Evolutionary conservation across 108 stramenopile genomes (phyloP), one percentile per base, ranked within the genome.

Genomic region (Cyclotella choctawhatcheeana): DNA sequence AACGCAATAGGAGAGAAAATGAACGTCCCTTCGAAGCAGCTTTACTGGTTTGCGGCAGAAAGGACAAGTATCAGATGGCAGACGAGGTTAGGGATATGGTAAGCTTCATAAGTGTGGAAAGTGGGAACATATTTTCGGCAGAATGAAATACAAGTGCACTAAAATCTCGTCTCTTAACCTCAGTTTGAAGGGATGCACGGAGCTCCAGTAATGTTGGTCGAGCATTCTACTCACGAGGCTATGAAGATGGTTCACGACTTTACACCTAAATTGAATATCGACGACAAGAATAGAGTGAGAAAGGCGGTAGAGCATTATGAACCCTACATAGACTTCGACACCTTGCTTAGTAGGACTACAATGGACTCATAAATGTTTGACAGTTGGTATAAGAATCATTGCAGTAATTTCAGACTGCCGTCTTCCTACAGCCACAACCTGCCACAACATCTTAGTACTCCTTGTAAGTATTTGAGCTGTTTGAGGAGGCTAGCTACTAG

Each of bases 231-330:
- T 8, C 88, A 89, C 47, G 73, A 90, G 33, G 90, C 86, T 13
- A 92, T 96, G 90, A 59, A 79, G 45, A 76, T 70, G 56, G 93
- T 97, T 30, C 80, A 92, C 56, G 60, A 73, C n/a, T 97, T 78
- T 61, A 96, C 95, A 29, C 92, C 97, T 48, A 97, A 97, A 74
- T 81, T 96, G 63, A 92, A 95, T 54, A 86, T 91, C 69, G 85
- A 92, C 53, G 97, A 97, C 68, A 87, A 78, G 21, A 82, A 85
- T 69, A 84, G 95, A 13, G 93, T 96, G 18, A 68, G 64, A 18
- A 88, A 86, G 20, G 93, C 97, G 1, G 88, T 95, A 18, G 82
- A 96, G 67, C 97, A 97, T 69, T 96, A 96, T 62, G 94, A 94
- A 70, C 88, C 89, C 5, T 91, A 88, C 76, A 93, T 97, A 82